A percentile compares a stretch with the other conserved stretches of the same genome.
Conservation (phyloP, 306 rosid genomes). For the Dicorynia guianensis region DNA sequence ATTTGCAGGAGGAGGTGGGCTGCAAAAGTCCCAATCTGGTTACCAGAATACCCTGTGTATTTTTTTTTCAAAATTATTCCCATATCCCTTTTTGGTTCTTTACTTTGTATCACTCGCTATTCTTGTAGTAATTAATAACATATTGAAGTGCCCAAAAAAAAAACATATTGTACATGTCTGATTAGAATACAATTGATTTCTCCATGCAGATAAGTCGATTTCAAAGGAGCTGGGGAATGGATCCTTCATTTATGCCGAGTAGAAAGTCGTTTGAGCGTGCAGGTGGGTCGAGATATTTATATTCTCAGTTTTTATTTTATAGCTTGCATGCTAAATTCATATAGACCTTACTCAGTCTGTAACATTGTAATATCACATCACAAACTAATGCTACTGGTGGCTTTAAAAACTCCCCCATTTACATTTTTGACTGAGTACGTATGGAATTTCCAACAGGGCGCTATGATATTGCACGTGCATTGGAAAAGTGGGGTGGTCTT, state of each 20-base stretch:
- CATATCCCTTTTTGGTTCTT: too few species aligned
- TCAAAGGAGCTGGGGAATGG: conserved; percentile 97
- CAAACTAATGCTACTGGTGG: conserved; percentile 20
- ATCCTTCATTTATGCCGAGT: conserved; percentile 86
- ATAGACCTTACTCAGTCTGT: not conserved
- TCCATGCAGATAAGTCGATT: conserved; percentile 72
- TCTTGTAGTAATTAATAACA: not conserved
- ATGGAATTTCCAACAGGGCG: conserved; percentile 62
- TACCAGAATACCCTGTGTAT: not conserved
- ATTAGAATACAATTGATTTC: conserved; percentile 24
- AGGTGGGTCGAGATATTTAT: conserved; percentile 52
- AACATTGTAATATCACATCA: not conserved
- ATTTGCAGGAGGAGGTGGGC: conserved; percentile 72
- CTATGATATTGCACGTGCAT: conserved; percentile 85
- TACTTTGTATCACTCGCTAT: too few species aligned
- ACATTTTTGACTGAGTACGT: conserved; percentile 17
- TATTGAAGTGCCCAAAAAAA: too few species aligned
- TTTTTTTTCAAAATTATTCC: too few species aligned
- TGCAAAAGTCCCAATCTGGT: conserved; percentile 22
- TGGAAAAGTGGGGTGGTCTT: conserved; percentile 99
- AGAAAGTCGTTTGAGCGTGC: conserved; percentile 98
- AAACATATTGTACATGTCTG: conserved; percentile 1
- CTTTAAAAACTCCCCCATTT: not conserved
- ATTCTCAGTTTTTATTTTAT: conserved; percentile 12
- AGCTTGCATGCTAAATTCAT: not conserved